These are phyloP conservation scores for Diaporthe velutina DNA, from an alignment of 2,329 filamentous ascomycete species.

Conservation along the genomic window DNA sequence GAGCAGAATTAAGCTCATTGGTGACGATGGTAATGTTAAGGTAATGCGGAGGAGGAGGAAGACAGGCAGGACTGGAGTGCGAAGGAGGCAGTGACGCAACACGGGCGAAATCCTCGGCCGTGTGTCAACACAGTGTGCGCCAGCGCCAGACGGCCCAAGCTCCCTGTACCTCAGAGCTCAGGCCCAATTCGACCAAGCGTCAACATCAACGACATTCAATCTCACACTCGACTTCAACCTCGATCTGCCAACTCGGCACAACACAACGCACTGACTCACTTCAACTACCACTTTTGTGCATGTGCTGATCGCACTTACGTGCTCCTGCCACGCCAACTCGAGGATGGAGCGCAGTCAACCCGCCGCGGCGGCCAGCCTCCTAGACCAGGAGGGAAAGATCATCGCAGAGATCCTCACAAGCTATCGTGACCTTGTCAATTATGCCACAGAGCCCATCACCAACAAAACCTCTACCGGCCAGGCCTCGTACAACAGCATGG, in stretches of 20 bases:
- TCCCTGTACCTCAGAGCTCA: neutral
- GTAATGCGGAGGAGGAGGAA: neutral
- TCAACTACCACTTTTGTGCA: neutral
- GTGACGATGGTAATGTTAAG: neutral
- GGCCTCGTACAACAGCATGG: conserved; percentile 55
- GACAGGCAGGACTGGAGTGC: neutral
- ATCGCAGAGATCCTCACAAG: conserved; percentile 60
- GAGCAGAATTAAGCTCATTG: neutral
- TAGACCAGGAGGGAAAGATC: conserved; percentile 60
- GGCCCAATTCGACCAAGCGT: neutral
- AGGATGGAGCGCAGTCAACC: conserved; percentile 43
- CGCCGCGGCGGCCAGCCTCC: conserved; percentile 39
- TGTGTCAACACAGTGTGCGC: conserved; percentile 10
- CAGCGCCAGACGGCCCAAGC: conserved; percentile 6
- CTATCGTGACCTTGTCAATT: conserved; percentile 58
- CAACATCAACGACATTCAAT: neutral
- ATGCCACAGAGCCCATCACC: conserved; percentile 52
- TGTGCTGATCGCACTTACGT: neutral
- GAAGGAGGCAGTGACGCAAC: neutral
- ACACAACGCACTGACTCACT: neutral
- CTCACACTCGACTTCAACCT: neutral
- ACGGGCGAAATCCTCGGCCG: neutral
- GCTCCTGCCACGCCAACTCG: neutral
- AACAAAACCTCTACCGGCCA: conserved; percentile 52
- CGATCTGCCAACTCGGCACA: neutral